Evolutionary conservation across 768 basidiomycete genomes (phyloP), one percentile per base, ranked within the genome.

Genomic region (Dictyophora rubrovolvata): DNA sequence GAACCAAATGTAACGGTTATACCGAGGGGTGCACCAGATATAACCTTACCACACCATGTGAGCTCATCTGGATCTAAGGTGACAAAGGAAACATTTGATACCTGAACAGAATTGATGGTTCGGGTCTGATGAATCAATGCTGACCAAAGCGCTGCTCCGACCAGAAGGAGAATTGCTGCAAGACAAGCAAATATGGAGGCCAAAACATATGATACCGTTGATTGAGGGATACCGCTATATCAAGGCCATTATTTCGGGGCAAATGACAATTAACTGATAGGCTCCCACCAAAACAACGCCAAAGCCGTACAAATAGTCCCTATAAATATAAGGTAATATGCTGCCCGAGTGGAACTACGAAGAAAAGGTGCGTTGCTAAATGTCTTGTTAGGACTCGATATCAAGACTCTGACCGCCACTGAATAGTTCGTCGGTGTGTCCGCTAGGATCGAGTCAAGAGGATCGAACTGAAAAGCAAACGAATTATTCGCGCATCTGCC

Each of bases 91-190:
- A 47, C 16, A 20, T 36, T 36, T n/a, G 72, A 72, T 53, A 84
- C 70, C 34, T 77, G 62, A 60, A 80, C 63, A 23, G 71, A 66
- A 65, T 89, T 89, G 62, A 91, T 73, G 16, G 72, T 71, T 65
- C 83, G 74, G 0, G 79, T 73, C 65, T 84, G 85, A 63, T 83
- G 79, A 54, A 91, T 76, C 54, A 89, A 75, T 49, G 82, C 78
- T 5, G 89, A 89, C 89, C 89, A 92, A 60, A 90, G 82, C 49
- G 80, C 77, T 16, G 83, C 83, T 22, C 81, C 86, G 47, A 85
- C 81, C 53, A 92, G 74, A 51, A 89, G 68, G 55, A 88, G 75
- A 11, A 86, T 48, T 56, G 80, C 79, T 33, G 83, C 82, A 17
- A 84, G 59, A 53, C 84, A 69, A 14, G 87, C 79, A 64, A 86